A percentile compares a stretch with the other conserved stretches of the same genome.
phyloP scores from a whole-genome alignment of 2,329 filamentous ascomycete species.

The Didymosphaeria variabile region DNA sequence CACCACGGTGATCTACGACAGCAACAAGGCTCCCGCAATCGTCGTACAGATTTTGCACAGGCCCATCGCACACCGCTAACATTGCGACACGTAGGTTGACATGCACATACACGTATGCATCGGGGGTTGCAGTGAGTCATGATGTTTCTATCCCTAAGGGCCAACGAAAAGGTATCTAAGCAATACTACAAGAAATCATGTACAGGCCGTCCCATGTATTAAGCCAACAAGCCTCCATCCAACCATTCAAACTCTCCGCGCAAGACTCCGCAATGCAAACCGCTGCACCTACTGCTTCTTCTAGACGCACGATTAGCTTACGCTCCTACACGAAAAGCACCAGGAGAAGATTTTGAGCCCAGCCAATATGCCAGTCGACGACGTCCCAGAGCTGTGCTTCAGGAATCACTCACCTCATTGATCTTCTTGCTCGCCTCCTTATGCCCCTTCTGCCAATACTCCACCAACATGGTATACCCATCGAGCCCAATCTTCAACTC shows the following conservation, averaged over 20 bases:
- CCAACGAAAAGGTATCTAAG: constrained; percentile 20
- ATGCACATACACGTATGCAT: background rate
- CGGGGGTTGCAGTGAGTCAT: background rate
- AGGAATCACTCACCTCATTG: constrained; percentile 35
- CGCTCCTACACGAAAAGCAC: background rate
- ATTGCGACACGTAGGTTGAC: background rate
- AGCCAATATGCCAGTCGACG: background rate
- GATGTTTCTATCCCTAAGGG: constrained; percentile 13
- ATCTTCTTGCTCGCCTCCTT: constrained; percentile 45
- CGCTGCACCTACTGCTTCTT: constrained; percentile 5
- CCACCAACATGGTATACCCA: constrained; percentile 38
- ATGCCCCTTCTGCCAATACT: constrained; percentile 46
- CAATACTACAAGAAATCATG: constrained; percentile 15
- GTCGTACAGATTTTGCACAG: background rate
- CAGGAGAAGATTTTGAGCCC: background rate
- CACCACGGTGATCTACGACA: background rate
- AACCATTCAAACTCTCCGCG: background rate
- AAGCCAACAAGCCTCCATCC: background rate
- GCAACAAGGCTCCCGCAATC: background rate
- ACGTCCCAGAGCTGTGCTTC: no score
- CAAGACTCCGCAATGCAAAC: background rate
- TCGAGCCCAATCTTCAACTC: constrained; percentile 51
- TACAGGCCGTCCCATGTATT: constrained; percentile 3
- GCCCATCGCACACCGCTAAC: no score
- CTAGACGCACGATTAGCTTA: background rate